Percentiles rank a stretch among this genome's conserved stretches.
phyloP scores from a whole-genome alignment of 2,329 filamentous ascomycete genomes.

The Fusarium fujikuroi region DNA sequence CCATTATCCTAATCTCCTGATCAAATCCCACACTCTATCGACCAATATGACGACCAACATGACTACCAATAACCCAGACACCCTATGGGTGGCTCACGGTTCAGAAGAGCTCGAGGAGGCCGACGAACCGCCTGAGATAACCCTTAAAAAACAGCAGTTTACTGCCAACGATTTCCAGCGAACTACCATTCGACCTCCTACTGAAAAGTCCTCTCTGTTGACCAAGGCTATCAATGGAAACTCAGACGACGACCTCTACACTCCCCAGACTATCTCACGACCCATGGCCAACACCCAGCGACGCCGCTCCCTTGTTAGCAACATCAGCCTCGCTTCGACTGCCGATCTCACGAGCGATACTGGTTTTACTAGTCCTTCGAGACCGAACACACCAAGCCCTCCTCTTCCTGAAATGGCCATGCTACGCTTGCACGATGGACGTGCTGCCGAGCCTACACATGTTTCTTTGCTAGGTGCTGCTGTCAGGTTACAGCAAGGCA shows the following conservation, averaged over 20 bases:
- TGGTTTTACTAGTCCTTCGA: conserved; percentile 87
- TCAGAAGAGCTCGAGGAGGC: conserved; percentile 78
- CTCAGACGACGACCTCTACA: conserved; percentile 65
- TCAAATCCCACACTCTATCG: conserved; percentile 44
- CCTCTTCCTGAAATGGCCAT: conserved; percentile 72
- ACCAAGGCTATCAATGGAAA: conserved; percentile 82
- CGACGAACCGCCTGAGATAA: conserved; percentile 86
- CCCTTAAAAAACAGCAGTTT: conserved; percentile 42
- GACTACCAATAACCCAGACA: conserved; percentile 44
- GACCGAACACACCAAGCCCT: conserved; percentile 88
- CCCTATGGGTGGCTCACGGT: conserved; percentile 50
- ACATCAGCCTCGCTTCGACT: conserved; percentile 82
- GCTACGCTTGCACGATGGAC: conserved; percentile 52
- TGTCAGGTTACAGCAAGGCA: conserved; percentile 32
- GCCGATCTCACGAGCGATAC: conserved; percentile 96
- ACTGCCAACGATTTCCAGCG: conserved; percentile 56
- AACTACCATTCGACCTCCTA: conserved; percentile 59
- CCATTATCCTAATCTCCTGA: conserved; percentile 1
- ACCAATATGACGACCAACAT: conserved; percentile 52
- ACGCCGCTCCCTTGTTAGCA: conserved; percentile 79
- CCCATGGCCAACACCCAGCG: conserved; percentile 52
- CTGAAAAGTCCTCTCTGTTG: conserved; percentile 80
- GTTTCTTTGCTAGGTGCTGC: conserved; percentile 41
- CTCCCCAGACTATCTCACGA: conserved; percentile 47
- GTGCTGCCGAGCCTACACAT: conserved; percentile 42